Conservation (phyloP, 2,329 filamentous ascomycete species). For the Epichloe festucae region DNA sequence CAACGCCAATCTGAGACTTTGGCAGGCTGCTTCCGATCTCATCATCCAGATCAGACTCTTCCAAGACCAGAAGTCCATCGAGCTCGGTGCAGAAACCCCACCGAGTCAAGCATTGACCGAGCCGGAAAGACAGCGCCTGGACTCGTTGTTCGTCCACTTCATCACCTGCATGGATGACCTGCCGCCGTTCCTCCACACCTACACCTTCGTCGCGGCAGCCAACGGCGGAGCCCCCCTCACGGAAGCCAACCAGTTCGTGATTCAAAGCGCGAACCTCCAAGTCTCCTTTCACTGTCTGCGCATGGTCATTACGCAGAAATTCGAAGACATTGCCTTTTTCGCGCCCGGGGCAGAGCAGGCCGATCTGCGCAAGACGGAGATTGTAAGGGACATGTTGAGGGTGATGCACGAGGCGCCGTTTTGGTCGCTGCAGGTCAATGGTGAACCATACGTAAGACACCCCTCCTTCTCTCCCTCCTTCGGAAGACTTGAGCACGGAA, state of each 20-base stretch:
- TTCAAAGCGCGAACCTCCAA: slow-evolving; percentile 28
- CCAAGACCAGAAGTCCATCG: slow-evolving; percentile 13
- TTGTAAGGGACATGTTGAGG: slow-evolving; percentile 28
- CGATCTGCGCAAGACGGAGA: slow-evolving; percentile 26
- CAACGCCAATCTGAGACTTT: slow-evolving; percentile 27
- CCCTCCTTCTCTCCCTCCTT: background rate
- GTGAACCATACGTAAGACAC: slow-evolving; percentile 24
- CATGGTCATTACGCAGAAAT: slow-evolving; percentile 26
- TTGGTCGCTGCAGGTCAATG: slow-evolving; percentile 27
- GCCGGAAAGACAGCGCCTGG: slow-evolving; percentile 19
- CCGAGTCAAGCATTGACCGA: slow-evolving; percentile 6
- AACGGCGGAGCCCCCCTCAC: slow-evolving; percentile 9
- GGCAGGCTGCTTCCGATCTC: slow-evolving; percentile 27
- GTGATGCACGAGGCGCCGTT: slow-evolving; percentile 28
- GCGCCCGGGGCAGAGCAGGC: slow-evolving; percentile 18
- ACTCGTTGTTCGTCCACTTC: slow-evolving; percentile 25
- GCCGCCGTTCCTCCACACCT: slow-evolving; percentile 22
- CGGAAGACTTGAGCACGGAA: background rate
- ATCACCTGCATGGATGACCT: slow-evolving; percentile 27
- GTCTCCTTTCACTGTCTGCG: slow-evolving; percentile 27
- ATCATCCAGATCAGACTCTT: slow-evolving; percentile 23
- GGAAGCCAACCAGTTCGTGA: slow-evolving; percentile 20
- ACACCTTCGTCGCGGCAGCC: slow-evolving; percentile 10
- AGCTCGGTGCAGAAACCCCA: background rate
- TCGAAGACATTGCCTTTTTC: slow-evolving; percentile 21